phyloP scores from a whole-genome alignment of 2,329 filamentous ascomycete genomes.

The Colletotrichum gloeosporioides region DNA sequence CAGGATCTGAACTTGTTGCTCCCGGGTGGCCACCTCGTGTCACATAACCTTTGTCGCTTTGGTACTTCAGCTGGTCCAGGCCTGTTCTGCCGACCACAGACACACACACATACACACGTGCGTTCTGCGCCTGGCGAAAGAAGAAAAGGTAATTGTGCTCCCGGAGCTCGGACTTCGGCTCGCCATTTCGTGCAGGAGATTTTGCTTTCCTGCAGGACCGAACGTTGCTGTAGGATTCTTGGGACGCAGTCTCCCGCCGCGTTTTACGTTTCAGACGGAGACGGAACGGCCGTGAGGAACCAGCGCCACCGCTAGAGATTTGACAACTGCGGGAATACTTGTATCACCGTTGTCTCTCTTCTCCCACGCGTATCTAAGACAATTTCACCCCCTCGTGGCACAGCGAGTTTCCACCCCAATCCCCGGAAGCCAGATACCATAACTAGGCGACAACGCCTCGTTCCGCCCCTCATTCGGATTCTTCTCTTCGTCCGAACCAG shows the following conservation, averaged over 20 bases:
- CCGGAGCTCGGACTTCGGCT: not conserved
- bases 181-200: not conserved
- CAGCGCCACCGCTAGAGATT: not conserved
- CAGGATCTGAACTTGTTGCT: slow-evolving; percentile 13
- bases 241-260: not conserved
- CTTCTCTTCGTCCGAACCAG: not conserved
- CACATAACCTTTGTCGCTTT: not conserved
- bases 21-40: not conserved
- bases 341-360: slow-evolving; percentile 1
- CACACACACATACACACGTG: not conserved
- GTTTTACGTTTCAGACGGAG: slow-evolving; percentile 5
- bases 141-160: not conserved
- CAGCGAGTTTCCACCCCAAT: not conserved
- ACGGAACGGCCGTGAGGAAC: not conserved
- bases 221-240: not conserved
- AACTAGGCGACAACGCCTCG: not conserved
- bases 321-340: not conserved
- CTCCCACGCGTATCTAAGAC: slow-evolving; percentile 10
- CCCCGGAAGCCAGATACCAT: not conserved
- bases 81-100: not conserved
- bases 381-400: not conserved
- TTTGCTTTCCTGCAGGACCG: not conserved
- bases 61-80: not conserved
- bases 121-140: not conserved
- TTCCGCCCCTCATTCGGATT: not conserved